Percentiles rank a stretch among this genome's conserved stretches.
Evolutionary conservation across 345 rosid genomes (phyloP).

Genomic region (Lenwebbia sp.): DNA sequence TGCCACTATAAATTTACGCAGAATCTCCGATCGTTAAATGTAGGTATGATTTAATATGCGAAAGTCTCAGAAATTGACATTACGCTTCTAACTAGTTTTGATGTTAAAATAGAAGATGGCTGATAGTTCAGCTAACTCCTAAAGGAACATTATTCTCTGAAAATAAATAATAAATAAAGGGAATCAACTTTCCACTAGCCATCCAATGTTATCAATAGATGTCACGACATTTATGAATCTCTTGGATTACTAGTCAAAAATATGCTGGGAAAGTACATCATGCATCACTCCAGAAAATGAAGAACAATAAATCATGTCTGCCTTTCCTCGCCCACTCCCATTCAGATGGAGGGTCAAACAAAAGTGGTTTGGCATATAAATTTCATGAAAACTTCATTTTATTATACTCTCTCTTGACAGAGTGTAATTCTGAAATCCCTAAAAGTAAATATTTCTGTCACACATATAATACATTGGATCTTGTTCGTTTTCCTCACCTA

Average conservation of each 20-base stretch:
- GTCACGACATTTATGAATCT: not conserved
- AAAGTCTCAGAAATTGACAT: not conserved
- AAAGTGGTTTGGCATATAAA: not conserved
- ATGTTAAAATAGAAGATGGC: not conserved
- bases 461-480: not conserved
- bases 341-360: not conserved
- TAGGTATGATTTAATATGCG: not conserved
- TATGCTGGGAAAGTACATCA: not conserved
- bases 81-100: not conserved
- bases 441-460: not conserved
- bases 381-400: not conserved
- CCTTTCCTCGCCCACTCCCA: not conserved
- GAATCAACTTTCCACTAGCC: not conserved
- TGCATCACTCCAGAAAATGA: not conserved
- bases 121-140: not conserved
- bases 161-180: not conserved
- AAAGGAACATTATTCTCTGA: not conserved
- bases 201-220: not conserved
- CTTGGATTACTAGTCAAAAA: not conserved
- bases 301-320: not conserved
- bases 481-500: not conserved
- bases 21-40: not conserved
- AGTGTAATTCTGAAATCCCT: not conserved
- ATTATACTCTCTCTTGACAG: not conserved
- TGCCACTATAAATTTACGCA: not conserved